phyloP scores from a whole-genome alignment of 2,329 filamentous ascomycete species.

The Fusarium sp. region DNA sequence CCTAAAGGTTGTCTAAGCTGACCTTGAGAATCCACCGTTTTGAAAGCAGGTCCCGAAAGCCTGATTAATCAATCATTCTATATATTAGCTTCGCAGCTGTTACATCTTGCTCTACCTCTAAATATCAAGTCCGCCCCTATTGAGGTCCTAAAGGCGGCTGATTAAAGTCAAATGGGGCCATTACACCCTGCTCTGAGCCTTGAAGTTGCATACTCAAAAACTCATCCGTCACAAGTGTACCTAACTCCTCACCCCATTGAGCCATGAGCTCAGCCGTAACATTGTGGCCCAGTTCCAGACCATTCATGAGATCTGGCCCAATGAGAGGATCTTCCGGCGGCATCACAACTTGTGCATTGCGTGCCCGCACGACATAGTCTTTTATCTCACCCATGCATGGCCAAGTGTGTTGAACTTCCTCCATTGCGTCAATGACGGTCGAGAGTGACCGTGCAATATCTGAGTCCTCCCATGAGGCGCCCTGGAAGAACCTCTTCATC shows the following conservation, averaged over 20 bases:
- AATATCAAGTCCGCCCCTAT: neutral
- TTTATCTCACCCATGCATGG: conserved; percentile 59
- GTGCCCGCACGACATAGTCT: conserved; percentile 50
- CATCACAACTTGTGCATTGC: conserved; percentile 48
- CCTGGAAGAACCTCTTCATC: conserved; percentile 59
- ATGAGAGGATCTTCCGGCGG: conserved; percentile 51
- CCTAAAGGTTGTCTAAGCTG: too few relatives aligned
- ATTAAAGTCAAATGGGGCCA: conserved; percentile 51
- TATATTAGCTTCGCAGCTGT: neutral
- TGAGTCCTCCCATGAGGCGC: conserved; percentile 55
- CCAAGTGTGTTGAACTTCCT: conserved; percentile 64
- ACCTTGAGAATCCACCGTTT: too few relatives aligned
- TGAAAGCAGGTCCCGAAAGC: too few relatives aligned
- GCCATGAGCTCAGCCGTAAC: conserved; percentile 46
- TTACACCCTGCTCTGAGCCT: conserved; percentile 41
- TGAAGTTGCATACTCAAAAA: conserved; percentile 52
- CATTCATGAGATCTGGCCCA: conserved; percentile 51
- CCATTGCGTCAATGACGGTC: conserved; percentile 62
- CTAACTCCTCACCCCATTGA: conserved; percentile 49
- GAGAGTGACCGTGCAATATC: conserved; percentile 64
- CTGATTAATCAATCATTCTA: neutral
- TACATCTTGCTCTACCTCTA: neutral
- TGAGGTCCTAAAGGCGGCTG: conserved; percentile 37
- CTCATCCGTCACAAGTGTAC: conserved; percentile 53
- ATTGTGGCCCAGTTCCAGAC: conserved; percentile 46